Evolutionary conservation across 371 early-diverging fungal species (phyloP).

Genomic region (Mucor irregularis): DNA sequence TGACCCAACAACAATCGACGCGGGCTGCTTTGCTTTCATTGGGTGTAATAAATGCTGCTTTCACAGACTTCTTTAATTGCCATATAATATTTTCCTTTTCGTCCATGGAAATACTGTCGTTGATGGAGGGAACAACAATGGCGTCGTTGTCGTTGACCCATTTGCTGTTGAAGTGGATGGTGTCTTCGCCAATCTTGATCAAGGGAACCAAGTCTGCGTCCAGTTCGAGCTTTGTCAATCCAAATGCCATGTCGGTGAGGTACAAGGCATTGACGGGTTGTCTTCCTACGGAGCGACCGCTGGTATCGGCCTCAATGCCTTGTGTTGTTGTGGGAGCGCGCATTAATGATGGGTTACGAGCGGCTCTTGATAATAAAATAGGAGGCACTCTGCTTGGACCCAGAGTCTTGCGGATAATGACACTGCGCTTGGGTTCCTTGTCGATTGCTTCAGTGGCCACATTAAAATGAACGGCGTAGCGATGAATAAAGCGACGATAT

Average conservation of each 20-base stretch:
- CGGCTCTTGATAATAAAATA: constrained; percentile 41
- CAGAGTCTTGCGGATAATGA: constrained; percentile 58
- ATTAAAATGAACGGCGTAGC: constrained; percentile 66
- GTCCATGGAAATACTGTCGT: constrained; percentile 46
- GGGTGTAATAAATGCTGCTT: constrained; percentile 21
- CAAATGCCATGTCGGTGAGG: constrained; percentile 56
- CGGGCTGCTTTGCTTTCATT: constrained; percentile 36
- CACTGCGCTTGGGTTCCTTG: constrained; percentile 72
- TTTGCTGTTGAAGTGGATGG: constrained; percentile 43
- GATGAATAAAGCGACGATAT: constrained; percentile 71
- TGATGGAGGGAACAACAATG: constrained; percentile 43
- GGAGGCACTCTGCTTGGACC: constrained; percentile 39
- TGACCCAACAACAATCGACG: constrained; percentile 64
- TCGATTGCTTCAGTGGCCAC: constrained; percentile 70
- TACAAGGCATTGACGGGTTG: constrained; percentile 61
- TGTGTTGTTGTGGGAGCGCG: constrained; percentile 32
- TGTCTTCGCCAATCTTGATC: constrained; percentile 31
- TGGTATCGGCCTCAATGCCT: constrained; percentile 20
- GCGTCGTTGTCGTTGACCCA: constrained; percentile 63
- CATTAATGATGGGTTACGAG: constrained; percentile 34
- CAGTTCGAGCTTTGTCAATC: constrained; percentile 51
- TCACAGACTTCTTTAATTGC: constrained; percentile 44
- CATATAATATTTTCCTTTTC: constrained; percentile 53
- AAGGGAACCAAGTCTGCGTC: constrained; percentile 41
- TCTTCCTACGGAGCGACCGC: constrained; percentile 10